These are phyloP conservation scores for Tolypocladium nubicola DNA, from an alignment of 2,329 filamentous ascomycete species.

Conservation along the genomic window DNA sequence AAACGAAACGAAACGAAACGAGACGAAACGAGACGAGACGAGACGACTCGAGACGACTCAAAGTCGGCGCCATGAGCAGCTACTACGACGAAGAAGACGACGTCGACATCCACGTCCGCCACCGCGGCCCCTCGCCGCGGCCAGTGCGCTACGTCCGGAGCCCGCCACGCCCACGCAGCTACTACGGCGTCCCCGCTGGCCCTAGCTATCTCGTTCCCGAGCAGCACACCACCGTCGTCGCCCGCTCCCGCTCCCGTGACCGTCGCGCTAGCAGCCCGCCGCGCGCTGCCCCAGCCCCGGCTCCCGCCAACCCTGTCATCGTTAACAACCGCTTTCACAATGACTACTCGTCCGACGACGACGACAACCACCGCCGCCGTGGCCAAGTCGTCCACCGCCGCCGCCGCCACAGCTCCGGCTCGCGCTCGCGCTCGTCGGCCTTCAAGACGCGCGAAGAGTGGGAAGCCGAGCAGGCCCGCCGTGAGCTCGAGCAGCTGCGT, in stretches of 20 bases:
- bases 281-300: slow-evolving; percentile 13
- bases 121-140: slow-evolving; percentile 27
- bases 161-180: slow-evolving; percentile 23
- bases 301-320: slow-evolving; percentile 34
- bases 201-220: slow-evolving; percentile 34
- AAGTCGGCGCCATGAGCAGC: slow-evolving; percentile 8
- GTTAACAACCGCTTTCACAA: slow-evolving; percentile 48
- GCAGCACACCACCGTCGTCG: slow-evolving; percentile 31
- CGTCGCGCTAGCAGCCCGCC: slow-evolving; percentile 29
- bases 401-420: slow-evolving; percentile 15
- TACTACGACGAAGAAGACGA: slow-evolving; percentile 46
- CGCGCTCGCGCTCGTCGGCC: slow-evolving; percentile 16
- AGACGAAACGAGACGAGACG: neutral
- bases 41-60: neutral
- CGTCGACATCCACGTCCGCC: slow-evolving; percentile 38
- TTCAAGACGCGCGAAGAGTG: slow-evolving; percentile 32
- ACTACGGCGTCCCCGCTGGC: slow-evolving; percentile 28
- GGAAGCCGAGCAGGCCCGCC: slow-evolving; percentile 26
- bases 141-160: slow-evolving; percentile 36
- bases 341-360: slow-evolving; percentile 34
- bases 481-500: slow-evolving; percentile 34
- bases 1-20: neutral
- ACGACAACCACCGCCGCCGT: slow-evolving; percentile 12
- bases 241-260: slow-evolving; percentile 35
- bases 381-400: slow-evolving; percentile 15